Evolutionary conservation across 768 basidiomycete genomes (phyloP).

Genomic region (Imleria badia): DNA sequence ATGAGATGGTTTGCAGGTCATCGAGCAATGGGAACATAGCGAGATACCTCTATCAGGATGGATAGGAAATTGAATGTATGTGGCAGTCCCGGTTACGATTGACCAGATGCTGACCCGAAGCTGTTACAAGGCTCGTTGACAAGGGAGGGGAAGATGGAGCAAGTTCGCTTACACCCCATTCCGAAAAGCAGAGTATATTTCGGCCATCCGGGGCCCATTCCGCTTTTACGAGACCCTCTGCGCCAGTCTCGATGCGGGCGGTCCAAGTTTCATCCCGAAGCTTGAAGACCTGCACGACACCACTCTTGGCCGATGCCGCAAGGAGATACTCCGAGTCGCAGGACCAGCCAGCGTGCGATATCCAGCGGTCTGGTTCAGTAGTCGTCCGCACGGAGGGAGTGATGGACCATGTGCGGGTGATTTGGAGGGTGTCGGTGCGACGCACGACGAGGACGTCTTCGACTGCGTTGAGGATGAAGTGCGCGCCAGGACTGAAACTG

Average conservation of each 20-base stretch:
- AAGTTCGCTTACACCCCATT: slow-evolving; percentile 77
- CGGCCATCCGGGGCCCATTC: slow-evolving; percentile 91
- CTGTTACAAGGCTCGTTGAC: slow-evolving; percentile 39
- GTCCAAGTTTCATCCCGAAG: slow-evolving; percentile 78
- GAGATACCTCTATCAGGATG: slow-evolving; percentile 72
- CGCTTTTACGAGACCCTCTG: slow-evolving; percentile 81
- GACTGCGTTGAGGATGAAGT: slow-evolving; percentile 81
- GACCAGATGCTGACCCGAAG: slow-evolving; percentile 88
- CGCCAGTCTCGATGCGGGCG: slow-evolving; percentile 74
- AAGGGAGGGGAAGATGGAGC: not conserved
- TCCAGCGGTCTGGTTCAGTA: slow-evolving; percentile 38
- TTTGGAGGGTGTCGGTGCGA: slow-evolving; percentile 79
- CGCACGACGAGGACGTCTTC: slow-evolving; percentile 81
- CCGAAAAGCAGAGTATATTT: slow-evolving; percentile 84
- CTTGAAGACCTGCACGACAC: slow-evolving; percentile 74
- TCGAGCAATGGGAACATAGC: not conserved
- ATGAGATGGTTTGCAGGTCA: not conserved
- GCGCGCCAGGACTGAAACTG: slow-evolving; percentile 81
- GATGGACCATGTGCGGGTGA: slow-evolving; percentile 77
- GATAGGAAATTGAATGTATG: slow-evolving; percentile 83
- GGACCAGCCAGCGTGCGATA: slow-evolving; percentile 84
- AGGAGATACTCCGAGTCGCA: slow-evolving; percentile 85
- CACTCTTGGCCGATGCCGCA: slow-evolving; percentile 71
- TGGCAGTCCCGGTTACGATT: slow-evolving; percentile 68
- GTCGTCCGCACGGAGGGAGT: slow-evolving; percentile 49